Conservation (phyloP, 2,329 filamentous ascomycete species). For the Aureobasidium sp. region DNA sequence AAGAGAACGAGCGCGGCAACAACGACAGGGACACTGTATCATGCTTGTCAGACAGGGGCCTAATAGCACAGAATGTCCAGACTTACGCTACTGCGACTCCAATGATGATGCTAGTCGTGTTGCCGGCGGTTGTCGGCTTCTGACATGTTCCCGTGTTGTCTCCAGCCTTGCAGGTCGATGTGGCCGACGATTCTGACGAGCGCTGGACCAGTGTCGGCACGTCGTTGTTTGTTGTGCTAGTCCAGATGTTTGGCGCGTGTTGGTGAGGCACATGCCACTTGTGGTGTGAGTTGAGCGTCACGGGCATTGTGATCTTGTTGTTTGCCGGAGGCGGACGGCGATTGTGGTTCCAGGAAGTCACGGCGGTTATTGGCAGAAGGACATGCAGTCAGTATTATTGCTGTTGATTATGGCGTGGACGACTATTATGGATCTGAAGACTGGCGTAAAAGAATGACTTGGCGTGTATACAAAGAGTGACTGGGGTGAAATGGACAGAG, state of each 20-base stretch:
- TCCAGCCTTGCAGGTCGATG: constrained; percentile 24
- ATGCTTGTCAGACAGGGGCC: background rate
- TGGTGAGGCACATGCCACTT: constrained; percentile 14
- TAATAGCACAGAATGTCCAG: background rate
- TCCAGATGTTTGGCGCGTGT: background rate
- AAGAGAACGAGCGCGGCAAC: constrained; percentile 60
- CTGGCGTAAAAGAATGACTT: background rate
- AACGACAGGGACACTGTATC: constrained; percentile 64
- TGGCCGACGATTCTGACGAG: constrained; percentile 15
- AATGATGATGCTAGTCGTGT: constrained; percentile 28
- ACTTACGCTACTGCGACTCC: constrained; percentile 31
- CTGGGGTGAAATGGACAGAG: constrained; percentile 19
- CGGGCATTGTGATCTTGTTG: constrained; percentile 4
- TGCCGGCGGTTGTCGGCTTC: constrained; percentile 24
- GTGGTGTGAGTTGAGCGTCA: constrained; percentile 1
- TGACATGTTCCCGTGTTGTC: constrained; percentile 24
- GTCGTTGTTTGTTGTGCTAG: background rate
- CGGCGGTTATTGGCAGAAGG: constrained; percentile 16
- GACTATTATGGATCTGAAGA: background rate
- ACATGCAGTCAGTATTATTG: constrained; percentile 9
- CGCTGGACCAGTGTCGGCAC: constrained; percentile 9
- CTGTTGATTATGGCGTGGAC: background rate
- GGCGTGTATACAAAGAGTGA: constrained; percentile 23
- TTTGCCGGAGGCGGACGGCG: background rate
- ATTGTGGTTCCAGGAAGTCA: constrained; percentile 16